Conservation (phyloP, 306 rosid species). For the Purshia tridentata region DNA sequence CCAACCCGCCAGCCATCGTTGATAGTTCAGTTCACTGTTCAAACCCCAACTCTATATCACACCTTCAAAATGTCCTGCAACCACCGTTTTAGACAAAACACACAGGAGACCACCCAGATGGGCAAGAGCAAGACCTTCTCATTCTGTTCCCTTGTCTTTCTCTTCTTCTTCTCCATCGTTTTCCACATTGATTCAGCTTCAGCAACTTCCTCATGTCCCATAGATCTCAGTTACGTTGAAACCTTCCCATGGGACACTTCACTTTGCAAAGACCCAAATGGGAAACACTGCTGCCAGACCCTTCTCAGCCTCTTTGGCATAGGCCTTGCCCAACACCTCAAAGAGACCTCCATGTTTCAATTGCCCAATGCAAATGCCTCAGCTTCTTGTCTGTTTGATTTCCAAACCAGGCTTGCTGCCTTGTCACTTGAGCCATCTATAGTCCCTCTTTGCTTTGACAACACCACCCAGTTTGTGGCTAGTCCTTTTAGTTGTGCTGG, state of each 20-base stretch:
- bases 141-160: neutral
- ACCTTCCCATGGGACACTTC: slow-evolving; percentile 80
- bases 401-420: slow-evolving; percentile 37
- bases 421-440: slow-evolving; percentile 35
- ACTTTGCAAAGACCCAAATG: slow-evolving; percentile 36
- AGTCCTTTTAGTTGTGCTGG: slow-evolving; percentile 55
- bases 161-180: slow-evolving; percentile 23
- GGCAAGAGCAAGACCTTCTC: slow-evolving; percentile 22
- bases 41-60: neutral
- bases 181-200: neutral
- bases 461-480: slow-evolving; percentile 51
- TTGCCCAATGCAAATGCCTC: slow-evolving; percentile 48
- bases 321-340: slow-evolving; percentile 66
- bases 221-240: slow-evolving; percentile 63
- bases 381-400: slow-evolving; percentile 50
- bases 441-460: slow-evolving; percentile 45
- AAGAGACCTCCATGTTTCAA: slow-evolving; percentile 46
- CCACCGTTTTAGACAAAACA: neutral
- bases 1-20: slow-evolving; percentile 5
- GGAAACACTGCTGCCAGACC: slow-evolving; percentile 56
- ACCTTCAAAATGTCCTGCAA: neutral
- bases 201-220: slow-evolving; percentile 49
- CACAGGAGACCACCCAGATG: neutral
- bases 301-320: slow-evolving; percentile 61
- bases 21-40: neutral